Conservation (phyloP, 306 rosid genomes). For the Cucumis hystrix region DNA sequence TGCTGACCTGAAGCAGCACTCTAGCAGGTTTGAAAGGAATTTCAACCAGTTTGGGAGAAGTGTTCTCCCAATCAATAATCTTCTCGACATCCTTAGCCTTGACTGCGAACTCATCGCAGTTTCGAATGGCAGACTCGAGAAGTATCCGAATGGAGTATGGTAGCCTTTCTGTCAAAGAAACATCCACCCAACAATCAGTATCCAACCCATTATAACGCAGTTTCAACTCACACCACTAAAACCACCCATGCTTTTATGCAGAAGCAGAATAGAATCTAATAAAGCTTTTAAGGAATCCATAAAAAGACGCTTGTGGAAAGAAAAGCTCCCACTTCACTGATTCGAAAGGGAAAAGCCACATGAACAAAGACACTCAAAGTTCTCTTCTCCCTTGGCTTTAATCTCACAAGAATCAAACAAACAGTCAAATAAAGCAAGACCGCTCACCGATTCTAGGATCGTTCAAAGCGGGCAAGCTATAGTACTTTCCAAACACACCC, state of each 20-base stretch:
- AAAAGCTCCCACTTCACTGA: neutral
- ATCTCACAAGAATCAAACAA: conserved; percentile 8
- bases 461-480: conserved; percentile 76
- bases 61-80: conserved; percentile 83
- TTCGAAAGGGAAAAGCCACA: neutral
- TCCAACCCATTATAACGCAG: neutral
- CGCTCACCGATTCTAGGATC: conserved; percentile 82
- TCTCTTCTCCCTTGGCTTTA: neutral
- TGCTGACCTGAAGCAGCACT: conserved; percentile 83
- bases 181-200: neutral
- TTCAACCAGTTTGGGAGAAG: conserved; percentile 74
- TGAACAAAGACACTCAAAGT: neutral
- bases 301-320: neutral
- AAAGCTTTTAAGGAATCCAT: conserved; percentile 1
- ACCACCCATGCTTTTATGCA: neutral
- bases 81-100: conserved; percentile 71
- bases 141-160: conserved; percentile 90
- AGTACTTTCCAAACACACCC: conserved; percentile 79
- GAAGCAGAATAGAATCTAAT: neutral
- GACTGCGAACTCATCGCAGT: conserved; percentile 91
- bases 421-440: neutral
- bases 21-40: conserved; percentile 96
- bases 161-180: conserved; percentile 41
- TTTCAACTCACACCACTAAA: neutral
- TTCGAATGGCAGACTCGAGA: conserved; percentile 90